These are phyloP conservation scores for Chaetomium sp. DNA, from an alignment of 2,329 filamentous ascomycete species.

Conservation along the genomic window DNA sequence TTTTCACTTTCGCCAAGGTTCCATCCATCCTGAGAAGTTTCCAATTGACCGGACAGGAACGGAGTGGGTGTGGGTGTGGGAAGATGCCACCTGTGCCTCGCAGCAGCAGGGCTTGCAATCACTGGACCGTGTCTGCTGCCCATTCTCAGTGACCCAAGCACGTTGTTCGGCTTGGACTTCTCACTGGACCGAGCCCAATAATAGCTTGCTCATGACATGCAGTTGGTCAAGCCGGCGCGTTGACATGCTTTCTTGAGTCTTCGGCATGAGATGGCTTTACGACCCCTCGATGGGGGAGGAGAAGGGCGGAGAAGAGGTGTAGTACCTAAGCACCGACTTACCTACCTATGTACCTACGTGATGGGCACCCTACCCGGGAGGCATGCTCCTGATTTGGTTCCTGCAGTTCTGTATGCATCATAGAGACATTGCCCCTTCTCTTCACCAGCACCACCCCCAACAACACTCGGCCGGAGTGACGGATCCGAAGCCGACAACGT, in stretches of 20 bases:
- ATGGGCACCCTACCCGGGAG: no score
- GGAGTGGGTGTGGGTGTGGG: background rate
- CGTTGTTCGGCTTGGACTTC: constrained; percentile 24
- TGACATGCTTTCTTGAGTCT: constrained; percentile 1
- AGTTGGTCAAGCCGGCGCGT: background rate
- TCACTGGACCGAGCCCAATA: constrained; percentile 27
- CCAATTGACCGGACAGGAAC: constrained; percentile 12
- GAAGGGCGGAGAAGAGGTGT: background rate
- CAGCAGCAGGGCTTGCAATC: background rate
- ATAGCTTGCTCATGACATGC: background rate
- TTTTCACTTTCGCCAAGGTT: constrained; percentile 10
- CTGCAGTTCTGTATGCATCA: constrained; percentile 4
- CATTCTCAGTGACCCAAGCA: constrained; percentile 12
- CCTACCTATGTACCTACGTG: background rate
- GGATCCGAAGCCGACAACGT: constrained; percentile 18
- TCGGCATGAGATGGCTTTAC: background rate
- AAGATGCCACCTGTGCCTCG: constrained; percentile 15
- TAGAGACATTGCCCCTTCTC: background rate
- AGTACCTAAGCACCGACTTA: background rate
- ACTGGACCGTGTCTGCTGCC: background rate
- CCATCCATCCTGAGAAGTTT: background rate
- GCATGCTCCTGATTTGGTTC: background rate
- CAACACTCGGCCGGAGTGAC: constrained; percentile 24
- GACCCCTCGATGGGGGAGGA: background rate
- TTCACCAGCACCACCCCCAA: background rate